These are phyloP conservation scores for Fusarium sororula DNA, from an alignment of 2,329 filamentous ascomycete genomes.

Conservation along the genomic window DNA sequence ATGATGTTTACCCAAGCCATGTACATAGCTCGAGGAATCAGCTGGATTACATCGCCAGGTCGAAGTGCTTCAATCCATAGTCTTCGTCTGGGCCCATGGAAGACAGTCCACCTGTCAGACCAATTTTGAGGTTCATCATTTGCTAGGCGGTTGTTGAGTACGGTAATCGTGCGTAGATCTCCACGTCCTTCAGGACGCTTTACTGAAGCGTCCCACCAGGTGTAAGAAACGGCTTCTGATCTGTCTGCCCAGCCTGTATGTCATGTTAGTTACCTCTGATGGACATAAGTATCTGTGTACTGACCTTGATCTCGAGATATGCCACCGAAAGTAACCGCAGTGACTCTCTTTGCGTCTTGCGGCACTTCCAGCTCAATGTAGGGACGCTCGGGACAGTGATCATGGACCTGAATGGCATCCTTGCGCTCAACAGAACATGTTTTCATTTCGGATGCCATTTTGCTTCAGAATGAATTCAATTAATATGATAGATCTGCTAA, in stretches of 20 bases:
- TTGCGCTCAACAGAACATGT: conserved; percentile 7
- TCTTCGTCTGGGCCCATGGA: background rate
- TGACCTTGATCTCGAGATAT: conserved; percentile 26
- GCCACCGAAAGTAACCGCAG: conserved; percentile 14
- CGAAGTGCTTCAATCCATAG: conserved; percentile 20
- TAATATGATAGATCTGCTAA: too few relatives aligned
- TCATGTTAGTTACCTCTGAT: fast-evolving
- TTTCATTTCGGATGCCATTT: conserved; percentile 1
- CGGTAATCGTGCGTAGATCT: conserved; percentile 14
- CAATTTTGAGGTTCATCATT: conserved; percentile 5
- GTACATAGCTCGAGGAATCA: conserved; percentile 28
- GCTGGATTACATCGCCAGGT: conserved; percentile 21
- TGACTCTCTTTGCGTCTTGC: conserved; percentile 12
- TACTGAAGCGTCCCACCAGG: conserved; percentile 31
- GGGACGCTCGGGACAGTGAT: conserved; percentile 20
- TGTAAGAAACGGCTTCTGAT: conserved; percentile 10
- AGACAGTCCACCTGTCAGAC: background rate
- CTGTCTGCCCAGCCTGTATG: conserved; percentile 23
- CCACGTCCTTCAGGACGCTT: conserved; percentile 23
- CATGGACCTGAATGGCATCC: conserved; percentile 21
- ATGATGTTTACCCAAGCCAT: conserved; percentile 32
- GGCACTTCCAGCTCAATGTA: conserved; percentile 27
- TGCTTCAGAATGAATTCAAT: fast-evolving
- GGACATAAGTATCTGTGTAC: fast-evolving
- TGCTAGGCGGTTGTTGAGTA: conserved; percentile 16